Percentiles rank a stretch among this genome's conserved stretches.
Conservation (phyloP, 208 protist genomes). For the Leishmania amazonensis region DNA sequence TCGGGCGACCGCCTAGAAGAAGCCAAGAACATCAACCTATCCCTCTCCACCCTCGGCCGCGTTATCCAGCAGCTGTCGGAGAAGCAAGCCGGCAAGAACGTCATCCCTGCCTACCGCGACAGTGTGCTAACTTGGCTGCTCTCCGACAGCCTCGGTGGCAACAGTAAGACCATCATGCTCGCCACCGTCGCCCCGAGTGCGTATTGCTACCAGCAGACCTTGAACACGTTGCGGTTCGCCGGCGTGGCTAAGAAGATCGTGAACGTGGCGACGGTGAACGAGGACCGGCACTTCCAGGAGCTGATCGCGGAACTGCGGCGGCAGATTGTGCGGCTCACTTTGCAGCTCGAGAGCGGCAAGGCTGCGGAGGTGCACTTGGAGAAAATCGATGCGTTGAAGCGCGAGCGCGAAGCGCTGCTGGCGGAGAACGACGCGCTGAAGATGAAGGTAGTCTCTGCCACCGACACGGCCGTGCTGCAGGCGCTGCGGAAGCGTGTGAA, state of each 20-base stretch:
- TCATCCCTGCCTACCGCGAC: conserved; percentile 86
- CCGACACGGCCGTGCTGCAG: conserved; percentile 42
- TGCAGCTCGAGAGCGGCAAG: conserved; percentile 78
- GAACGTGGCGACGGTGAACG: conserved; percentile 86
- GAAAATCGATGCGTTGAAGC: conserved; percentile 50
- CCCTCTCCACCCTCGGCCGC: conserved; percentile 91
- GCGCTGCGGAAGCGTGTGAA: conserved; percentile 44
- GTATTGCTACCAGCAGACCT: conserved; percentile 84
- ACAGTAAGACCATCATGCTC: conserved; percentile 91
- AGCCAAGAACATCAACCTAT: conserved; percentile 97
- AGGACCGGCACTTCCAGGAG: conserved; percentile 82
- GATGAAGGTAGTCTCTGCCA: conserved; percentile 34
- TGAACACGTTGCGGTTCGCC: conserved; percentile 90
- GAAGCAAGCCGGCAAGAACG: conserved; percentile 59
- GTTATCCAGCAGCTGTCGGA: conserved; percentile 90
- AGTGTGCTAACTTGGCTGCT: conserved; percentile 91
- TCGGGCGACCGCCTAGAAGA: conserved; percentile 94
- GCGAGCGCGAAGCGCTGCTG: conserved; percentile 49
- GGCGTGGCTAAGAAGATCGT: conserved; percentile 83
- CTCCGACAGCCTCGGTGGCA: conserved; percentile 83
- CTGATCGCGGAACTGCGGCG: conserved; percentile 71
- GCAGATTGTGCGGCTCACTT: conserved; percentile 79
- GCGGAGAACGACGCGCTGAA: conserved; percentile 47
- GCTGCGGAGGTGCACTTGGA: conserved; percentile 57
- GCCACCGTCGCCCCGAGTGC: conserved; percentile 82